Percentiles rank a stretch among this genome's conserved stretches.
phyloP scores from a whole-genome alignment of 2,329 filamentous ascomycete genomes.

The Orbilia javanica region DNA sequence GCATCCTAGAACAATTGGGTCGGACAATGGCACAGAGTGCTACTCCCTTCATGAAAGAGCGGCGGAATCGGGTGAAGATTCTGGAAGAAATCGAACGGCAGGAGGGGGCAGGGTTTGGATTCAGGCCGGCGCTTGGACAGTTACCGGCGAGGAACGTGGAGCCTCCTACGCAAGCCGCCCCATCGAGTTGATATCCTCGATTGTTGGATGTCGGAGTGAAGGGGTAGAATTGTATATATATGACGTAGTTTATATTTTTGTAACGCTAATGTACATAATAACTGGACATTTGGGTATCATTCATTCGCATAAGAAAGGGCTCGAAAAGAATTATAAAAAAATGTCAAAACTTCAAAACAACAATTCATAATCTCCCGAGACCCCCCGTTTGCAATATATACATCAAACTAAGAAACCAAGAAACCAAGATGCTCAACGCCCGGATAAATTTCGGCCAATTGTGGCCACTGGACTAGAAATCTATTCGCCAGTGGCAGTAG shows the following conservation, averaged over 20 bases:
- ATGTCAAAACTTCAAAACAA: neutral
- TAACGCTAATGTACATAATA: constrained; percentile 58
- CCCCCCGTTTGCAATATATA: neutral
- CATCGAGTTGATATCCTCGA: constrained; percentile 27
- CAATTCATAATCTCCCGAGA: neutral
- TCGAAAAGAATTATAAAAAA: neutral
- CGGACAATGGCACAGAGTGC: constrained; percentile 73
- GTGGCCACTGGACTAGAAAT: constrained; percentile 62
- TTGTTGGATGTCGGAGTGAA: neutral
- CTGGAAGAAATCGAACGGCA: constrained; percentile 40
- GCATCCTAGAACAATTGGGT: constrained; percentile 75
- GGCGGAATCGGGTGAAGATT: constrained; percentile 25
- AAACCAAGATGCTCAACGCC: constrained; percentile 61
- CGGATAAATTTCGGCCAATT: constrained; percentile 58
- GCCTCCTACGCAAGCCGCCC: neutral
- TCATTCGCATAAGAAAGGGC: constrained; percentile 1
- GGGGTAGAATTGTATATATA: constrained; percentile 48
- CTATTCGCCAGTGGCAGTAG: constrained; percentile 68
- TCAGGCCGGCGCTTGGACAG: constrained; percentile 18
- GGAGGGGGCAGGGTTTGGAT: constrained; percentile 14
- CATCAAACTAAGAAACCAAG: constrained; percentile 58
- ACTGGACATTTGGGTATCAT: constrained; percentile 49
- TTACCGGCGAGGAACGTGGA: neutral
- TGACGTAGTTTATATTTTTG: neutral
- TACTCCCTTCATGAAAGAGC: constrained; percentile 59